phyloP scores from a whole-genome alignment of 306 rosid species.

The Sicyos baderoa region DNA sequence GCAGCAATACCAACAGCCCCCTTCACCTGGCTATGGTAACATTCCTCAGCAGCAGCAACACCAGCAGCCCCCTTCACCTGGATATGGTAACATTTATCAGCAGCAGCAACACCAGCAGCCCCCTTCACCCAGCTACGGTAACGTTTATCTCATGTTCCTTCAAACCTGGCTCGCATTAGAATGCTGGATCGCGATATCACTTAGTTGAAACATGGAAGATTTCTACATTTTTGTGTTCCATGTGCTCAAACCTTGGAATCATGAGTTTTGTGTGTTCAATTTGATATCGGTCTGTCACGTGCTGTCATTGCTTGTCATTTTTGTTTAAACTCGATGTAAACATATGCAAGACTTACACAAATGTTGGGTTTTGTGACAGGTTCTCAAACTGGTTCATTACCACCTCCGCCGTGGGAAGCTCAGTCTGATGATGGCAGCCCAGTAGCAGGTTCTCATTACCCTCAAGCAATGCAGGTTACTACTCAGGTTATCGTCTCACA shows the following conservation, averaged over 20 bases:
- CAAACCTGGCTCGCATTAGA: neutral
- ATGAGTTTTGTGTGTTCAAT: neutral
- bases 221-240: neutral
- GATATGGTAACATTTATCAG: constrained; percentile 59
- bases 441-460: constrained; percentile 53
- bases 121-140: constrained; percentile 60
- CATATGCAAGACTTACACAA: neutral
- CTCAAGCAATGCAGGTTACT: constrained; percentile 58
- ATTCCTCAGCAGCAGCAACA: constrained; percentile 28
- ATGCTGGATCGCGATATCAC: neutral
- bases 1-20: constrained; percentile 41
- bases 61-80: constrained; percentile 64
- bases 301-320: constrained; percentile 19
- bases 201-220: neutral
- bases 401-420: constrained; percentile 99
- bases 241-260: neutral
- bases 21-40: constrained; percentile 66
- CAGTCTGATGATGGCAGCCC: constrained; percentile 53
- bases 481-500: constrained; percentile 50
- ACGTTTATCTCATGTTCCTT: constrained; percentile 18
- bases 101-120: constrained; percentile 44
- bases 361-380: constrained; percentile 34
- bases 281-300: neutral
- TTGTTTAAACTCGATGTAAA: constrained; percentile 10
- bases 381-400: constrained; percentile 57